phyloP scores from a whole-genome alignment of 176 grass and related monocot genomes.

The Luzula sylvatica region DNA sequence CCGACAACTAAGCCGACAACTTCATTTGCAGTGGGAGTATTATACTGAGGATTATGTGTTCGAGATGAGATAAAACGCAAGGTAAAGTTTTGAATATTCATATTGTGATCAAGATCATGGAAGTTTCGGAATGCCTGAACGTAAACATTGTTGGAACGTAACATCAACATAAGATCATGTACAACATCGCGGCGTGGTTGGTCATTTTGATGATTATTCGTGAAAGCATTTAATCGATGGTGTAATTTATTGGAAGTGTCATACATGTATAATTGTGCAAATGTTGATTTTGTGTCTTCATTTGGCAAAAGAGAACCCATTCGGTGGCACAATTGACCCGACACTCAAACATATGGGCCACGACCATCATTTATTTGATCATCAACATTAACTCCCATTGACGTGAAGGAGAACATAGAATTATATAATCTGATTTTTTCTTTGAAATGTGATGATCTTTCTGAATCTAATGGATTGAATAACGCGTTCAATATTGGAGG shows the following conservation, averaged over 20 bases:
- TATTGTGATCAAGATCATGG: not conserved
- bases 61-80: too few species aligned
- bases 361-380: too few species aligned
- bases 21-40: not conserved
- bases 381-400: too few species aligned
- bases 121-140: not conserved
- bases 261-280: not conserved
- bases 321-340: not conserved
- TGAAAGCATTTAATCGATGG: not conserved
- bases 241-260: too few species aligned
- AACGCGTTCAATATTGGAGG: too few species aligned
- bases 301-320: not conserved
- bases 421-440: too few species aligned
- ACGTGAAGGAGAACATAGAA: too few species aligned
- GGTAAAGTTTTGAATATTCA: not conserved
- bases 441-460: too few species aligned
- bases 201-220: not conserved
- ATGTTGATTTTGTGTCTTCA: not conserved
- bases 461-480: too few species aligned
- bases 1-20: not conserved
- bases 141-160: not conserved
- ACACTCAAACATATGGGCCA: too few species aligned
- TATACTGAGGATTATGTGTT: not conserved
- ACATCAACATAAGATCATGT: not conserved
- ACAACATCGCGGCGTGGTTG: not conserved